Evolutionary conservation across 139 green algal genomes (phyloP).

Genomic region (Chlamydomonas sphaeroides): DNA sequence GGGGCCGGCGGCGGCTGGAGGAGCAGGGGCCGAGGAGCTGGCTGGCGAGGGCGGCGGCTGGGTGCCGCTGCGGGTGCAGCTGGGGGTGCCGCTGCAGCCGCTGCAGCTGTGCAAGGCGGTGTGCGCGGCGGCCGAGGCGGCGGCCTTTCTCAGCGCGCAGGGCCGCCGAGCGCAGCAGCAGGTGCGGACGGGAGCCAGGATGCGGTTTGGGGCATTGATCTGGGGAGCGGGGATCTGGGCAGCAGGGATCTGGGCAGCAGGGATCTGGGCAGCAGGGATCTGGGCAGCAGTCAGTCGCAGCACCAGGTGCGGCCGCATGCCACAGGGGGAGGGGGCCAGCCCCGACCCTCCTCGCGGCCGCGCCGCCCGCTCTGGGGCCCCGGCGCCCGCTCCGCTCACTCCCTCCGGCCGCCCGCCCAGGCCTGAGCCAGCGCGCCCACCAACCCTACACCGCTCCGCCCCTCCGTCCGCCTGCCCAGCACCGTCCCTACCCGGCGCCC

Average conservation of each 20-base stretch:
- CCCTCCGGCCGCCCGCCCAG: neutral
- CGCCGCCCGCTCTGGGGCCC: no score
- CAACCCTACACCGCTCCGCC: neutral
- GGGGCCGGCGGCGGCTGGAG: neutral
- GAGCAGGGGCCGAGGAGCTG: neutral
- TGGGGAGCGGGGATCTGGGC: neutral
- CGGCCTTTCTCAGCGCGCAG: constrained; percentile 61
- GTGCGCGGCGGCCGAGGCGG: constrained; percentile 58
- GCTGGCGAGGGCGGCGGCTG: constrained; percentile 44
- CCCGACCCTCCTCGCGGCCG: no score
- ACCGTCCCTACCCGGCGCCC: neutral
- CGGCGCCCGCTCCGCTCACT: neutral
- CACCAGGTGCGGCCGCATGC: no score
- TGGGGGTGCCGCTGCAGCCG: constrained; percentile 82
- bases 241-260: neutral
- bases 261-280: no score
- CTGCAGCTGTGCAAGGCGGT: constrained; percentile 76
- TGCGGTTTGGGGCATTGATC: neutral
- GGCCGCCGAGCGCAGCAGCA: constrained; percentile 53
- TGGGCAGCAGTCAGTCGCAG: no score
- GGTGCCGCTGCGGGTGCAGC: constrained; percentile 75
- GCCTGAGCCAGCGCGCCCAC: no score
- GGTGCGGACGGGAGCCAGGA: constrained; percentile 6
- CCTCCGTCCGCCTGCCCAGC: neutral
- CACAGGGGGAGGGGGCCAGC: no score